phyloP scores from a whole-genome alignment of 345 rosid genomes.

The Cardamine chenopodiifolia region DNA sequence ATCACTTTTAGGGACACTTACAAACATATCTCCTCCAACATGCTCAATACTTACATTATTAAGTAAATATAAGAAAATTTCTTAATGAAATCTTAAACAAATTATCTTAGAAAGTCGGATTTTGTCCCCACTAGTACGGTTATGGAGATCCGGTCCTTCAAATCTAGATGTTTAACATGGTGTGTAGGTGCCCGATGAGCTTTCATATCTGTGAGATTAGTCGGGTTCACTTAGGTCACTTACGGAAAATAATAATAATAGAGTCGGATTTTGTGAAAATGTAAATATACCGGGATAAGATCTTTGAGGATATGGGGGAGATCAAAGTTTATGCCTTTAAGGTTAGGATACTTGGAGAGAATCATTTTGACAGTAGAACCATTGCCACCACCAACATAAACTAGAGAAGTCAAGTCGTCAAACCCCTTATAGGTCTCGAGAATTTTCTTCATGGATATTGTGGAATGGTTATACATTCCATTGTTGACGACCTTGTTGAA shows the following conservation, averaged over 20 bases:
- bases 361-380: conserved; percentile 54
- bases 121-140: too few species aligned
- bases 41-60: conserved; percentile 47
- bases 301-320: conserved; percentile 37
- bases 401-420: conserved; percentile 47
- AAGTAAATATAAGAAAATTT: not conserved
- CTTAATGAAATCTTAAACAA: not conserved
- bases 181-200: too few species aligned
- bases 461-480: conserved; percentile 51
- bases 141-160: too few species aligned
- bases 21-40: conserved; percentile 55
- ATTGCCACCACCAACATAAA: conserved; percentile 71
- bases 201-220: too few species aligned
- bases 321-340: conserved; percentile 55
- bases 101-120: not conserved
- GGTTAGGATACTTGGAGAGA: conserved; percentile 53
- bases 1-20: conserved; percentile 32
- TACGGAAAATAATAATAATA: too few species aligned
- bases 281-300: conserved; percentile 12
- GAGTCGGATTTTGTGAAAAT: not conserved
- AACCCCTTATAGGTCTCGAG: conserved; percentile 59
- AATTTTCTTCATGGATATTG: conserved; percentile 50
- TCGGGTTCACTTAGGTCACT: too few species aligned
- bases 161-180: too few species aligned
- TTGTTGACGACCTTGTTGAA: conserved; percentile 51